A percentile compares a stretch with the other conserved stretches of the same genome.
These are phyloP conservation scores for Suillus decipiens DNA, from an alignment of 768 basidiomycete species.

Conservation along the genomic window DNA sequence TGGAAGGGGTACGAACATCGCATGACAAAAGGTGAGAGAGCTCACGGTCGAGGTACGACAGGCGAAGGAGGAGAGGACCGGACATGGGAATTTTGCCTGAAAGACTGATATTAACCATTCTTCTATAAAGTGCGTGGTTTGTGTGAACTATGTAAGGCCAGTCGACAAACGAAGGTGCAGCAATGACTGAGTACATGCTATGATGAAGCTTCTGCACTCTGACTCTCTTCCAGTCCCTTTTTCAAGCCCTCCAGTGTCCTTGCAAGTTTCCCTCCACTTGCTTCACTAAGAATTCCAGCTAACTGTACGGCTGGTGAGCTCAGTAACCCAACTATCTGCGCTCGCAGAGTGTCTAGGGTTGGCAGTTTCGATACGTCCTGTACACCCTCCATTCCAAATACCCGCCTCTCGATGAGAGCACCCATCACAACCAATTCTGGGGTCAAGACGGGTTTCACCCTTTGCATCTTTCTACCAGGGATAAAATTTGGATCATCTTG, in stretches of 20 bases:
- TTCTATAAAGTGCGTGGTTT: not conserved
- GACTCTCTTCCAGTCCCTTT: constrained; percentile 59
- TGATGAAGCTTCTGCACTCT: constrained; percentile 24
- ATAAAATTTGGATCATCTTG: constrained; percentile 62
- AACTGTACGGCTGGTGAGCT: constrained; percentile 75
- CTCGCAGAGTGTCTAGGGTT: constrained; percentile 71
- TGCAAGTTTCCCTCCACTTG: constrained; percentile 66
- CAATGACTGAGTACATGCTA: constrained; percentile 17
- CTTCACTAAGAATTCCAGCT: constrained; percentile 67
- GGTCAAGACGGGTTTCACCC: constrained; percentile 49
- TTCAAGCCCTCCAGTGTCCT: constrained; percentile 77
- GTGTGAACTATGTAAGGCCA: constrained; percentile 13
- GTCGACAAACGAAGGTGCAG: constrained; percentile 2
- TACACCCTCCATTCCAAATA: constrained; percentile 62
- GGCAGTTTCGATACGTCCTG: constrained; percentile 73
- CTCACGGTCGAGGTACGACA: constrained; percentile 60
- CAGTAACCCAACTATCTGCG: constrained; percentile 84
- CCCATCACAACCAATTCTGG: constrained; percentile 77
- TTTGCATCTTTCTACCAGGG: constrained; percentile 71
- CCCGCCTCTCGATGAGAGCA: constrained; percentile 74
- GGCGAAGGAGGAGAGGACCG: constrained; percentile 78
- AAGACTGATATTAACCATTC: constrained; percentile 20
- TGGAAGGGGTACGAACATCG: constrained; percentile 92
- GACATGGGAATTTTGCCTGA: constrained; percentile 85
- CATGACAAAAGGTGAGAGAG: constrained; percentile 91